Conservation (phyloP, 2,329 filamentous ascomycete species). For the Neoarthrinium moseri region DNA sequence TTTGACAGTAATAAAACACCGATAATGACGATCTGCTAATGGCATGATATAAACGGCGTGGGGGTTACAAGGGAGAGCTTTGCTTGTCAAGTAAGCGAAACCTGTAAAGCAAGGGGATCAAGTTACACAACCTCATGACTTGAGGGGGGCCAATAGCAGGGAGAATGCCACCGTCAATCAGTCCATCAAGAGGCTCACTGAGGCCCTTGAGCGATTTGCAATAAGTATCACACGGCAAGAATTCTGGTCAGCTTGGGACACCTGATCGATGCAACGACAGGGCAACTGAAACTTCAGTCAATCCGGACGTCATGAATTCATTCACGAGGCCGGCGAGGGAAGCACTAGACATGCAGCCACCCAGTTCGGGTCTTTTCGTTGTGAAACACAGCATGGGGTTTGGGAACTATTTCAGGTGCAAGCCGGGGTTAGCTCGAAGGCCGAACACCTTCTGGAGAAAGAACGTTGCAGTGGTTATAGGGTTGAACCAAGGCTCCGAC, state of each 20-base stretch:
- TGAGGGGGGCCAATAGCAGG: too few relatives aligned
- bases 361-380: background rate
- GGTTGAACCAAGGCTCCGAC: too few relatives aligned
- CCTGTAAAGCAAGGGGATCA: background rate
- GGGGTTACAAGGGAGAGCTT: slow-evolving; percentile 19
- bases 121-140: background rate
- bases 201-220: too few relatives aligned
- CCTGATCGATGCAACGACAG: background rate
- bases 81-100: too few relatives aligned
- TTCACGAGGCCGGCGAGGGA: too few relatives aligned
- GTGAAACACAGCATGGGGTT: background rate
- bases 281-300: background rate
- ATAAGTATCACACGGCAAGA: too few relatives aligned
- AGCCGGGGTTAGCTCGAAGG: too few relatives aligned
- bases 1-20: background rate
- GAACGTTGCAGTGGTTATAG: too few relatives aligned
- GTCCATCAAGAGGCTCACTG: too few relatives aligned
- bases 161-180: too few relatives aligned
- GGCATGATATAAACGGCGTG: background rate
- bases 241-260: too few relatives aligned
- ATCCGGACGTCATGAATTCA: background rate
- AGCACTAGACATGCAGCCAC: background rate
- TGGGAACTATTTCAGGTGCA: background rate
- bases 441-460: too few relatives aligned
- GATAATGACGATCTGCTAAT: slow-evolving; percentile 20